Conservation (phyloP, 78 protist species). For the slime mould (Dictyostelium discoideum) region dicty_2.7 NC_007089.4:3037001-3037500, state of each 20-base stretch:
- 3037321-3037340: not conserved
- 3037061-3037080: slow-evolving; percentile 35
- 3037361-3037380: not conserved
- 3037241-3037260: slow-evolving; percentile 4
- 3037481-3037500: not conserved
- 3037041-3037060: not conserved
- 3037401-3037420: slow-evolving; percentile 1
- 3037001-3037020: not conserved
- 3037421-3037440: not conserved
- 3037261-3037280: not conserved
- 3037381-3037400: not conserved
- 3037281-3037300: not conserved
- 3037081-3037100: slow-evolving; percentile 51
- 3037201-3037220: not conserved
- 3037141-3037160: slow-evolving; percentile 24
- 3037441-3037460: not conserved
- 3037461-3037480: not conserved
- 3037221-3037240: slow-evolving; percentile 16
- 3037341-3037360: not conserved
- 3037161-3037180: not conserved
- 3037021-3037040: not conserved
- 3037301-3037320: not conserved
- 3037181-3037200: slow-evolving; percentile 26
- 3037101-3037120: slow-evolving; percentile 30
- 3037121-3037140: slow-evolving; percentile 53